phyloP scores from a whole-genome alignment of 1,284 basidiomycete genomes.

The Cryptococcus maquisensis region DNA sequence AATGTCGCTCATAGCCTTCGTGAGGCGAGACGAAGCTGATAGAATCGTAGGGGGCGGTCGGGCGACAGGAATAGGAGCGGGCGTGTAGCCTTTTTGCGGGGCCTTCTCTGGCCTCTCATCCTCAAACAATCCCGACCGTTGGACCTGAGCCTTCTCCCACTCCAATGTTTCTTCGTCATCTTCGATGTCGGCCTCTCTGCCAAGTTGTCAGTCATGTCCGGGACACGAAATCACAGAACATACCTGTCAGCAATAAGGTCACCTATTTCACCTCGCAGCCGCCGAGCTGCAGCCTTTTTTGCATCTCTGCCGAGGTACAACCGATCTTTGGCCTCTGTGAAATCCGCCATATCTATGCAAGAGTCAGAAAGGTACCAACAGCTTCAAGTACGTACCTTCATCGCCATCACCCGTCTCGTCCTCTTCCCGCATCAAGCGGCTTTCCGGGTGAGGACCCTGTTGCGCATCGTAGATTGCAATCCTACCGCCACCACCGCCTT shows the following conservation, averaged over 20 bases:
- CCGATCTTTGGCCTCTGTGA: slow-evolving; percentile 78
- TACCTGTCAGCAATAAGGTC: slow-evolving; percentile 84
- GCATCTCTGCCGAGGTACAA: slow-evolving; percentile 83
- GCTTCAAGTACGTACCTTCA: slow-evolving; percentile 60
- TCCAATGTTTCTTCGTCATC: slow-evolving; percentile 79
- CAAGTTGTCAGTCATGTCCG: background rate
- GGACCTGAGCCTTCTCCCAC: slow-evolving; percentile 85
- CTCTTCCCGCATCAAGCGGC: slow-evolving; percentile 80
- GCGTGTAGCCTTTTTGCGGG: slow-evolving; percentile 58
- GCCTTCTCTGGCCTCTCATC: slow-evolving; percentile 18
- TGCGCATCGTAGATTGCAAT: slow-evolving; percentile 38
- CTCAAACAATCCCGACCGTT: slow-evolving; percentile 58
- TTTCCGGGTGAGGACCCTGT: slow-evolving; percentile 79
- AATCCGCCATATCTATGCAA: slow-evolving; percentile 72
- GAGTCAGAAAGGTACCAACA: background rate
- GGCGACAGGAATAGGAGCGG: slow-evolving; percentile 63
- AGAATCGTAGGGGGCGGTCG: slow-evolving; percentile 60
- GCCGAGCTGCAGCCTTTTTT: slow-evolving; percentile 66
- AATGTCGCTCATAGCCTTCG: slow-evolving; percentile 59
- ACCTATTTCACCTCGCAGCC: slow-evolving; percentile 68
- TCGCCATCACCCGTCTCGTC: slow-evolving; percentile 90
- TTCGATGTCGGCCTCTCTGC: slow-evolving; percentile 63
- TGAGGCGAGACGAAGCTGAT: slow-evolving; percentile 65
- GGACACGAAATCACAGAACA: slow-evolving; percentile 40
- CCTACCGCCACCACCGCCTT: slow-evolving; percentile 50